Conservation (phyloP, 305 asterid species). For the Fraxinus latifolia region DNA sequence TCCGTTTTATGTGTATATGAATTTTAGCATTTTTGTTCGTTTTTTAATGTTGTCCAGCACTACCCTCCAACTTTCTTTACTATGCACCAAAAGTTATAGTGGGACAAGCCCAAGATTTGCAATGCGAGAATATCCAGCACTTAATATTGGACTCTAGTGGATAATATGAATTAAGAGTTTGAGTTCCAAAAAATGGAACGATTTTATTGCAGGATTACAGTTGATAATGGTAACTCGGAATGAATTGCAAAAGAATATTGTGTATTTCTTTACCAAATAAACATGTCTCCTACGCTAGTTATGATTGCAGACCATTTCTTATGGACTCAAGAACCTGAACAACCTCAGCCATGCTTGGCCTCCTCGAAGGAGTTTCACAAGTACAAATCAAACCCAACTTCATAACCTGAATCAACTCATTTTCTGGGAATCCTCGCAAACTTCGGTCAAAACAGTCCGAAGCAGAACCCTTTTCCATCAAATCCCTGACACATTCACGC, state of each 20-base stretch:
- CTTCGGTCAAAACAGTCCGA: conserved; percentile 61
- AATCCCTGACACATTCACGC: conserved; percentile 58
- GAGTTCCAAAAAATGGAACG: background rate
- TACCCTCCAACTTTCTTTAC: background rate
- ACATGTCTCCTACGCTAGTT: conserved; percentile 8
- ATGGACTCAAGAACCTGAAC: conserved; percentile 91
- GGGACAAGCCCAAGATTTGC: background rate
- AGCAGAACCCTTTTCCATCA: conserved; percentile 61
- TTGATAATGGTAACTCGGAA: conserved; percentile 30
- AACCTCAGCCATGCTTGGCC: conserved; percentile 96
- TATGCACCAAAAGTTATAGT: background rate
- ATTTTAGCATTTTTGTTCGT: background rate
- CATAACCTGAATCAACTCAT: conserved; percentile 82
- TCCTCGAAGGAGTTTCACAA: conserved; percentile 51
- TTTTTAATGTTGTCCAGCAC: background rate
- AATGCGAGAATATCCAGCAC: background rate
- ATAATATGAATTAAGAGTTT: background rate
- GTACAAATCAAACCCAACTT: conserved; percentile 81
- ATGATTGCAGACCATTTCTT: conserved; percentile 46
- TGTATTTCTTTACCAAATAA: conserved; percentile 23
- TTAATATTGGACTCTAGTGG: conserved; percentile 20
- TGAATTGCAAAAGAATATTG: conserved; percentile 58
- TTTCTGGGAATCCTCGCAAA: conserved; percentile 62
- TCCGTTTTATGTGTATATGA: background rate
- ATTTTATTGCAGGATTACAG: conserved; percentile 32